These are phyloP conservation scores for Trifolium fragiferum DNA, from an alignment of 306 rosid species.

Conservation along the genomic window DNA sequence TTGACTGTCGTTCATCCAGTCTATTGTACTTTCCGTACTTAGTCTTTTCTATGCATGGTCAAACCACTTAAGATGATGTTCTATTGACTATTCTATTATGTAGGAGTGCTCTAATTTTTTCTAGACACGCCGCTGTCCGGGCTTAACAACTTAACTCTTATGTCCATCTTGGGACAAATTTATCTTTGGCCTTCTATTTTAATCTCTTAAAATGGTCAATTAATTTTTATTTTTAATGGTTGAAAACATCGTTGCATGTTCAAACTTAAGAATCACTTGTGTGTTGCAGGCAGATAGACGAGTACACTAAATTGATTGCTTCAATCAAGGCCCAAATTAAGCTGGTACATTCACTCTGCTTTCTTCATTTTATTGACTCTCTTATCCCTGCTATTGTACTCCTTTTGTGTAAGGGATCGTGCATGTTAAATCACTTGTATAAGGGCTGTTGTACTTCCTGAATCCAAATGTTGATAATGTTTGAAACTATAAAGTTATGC, in stretches of 20 bases:
- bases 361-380: background rate
- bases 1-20: too few relatives aligned
- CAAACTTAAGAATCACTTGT: conserved; percentile 27
- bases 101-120: too few relatives aligned
- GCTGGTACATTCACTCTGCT: conserved; percentile 60
- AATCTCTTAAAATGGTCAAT: background rate
- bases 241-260: conserved; percentile 23
- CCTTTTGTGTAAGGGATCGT: conserved; percentile 13
- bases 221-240: conserved; percentile 28
- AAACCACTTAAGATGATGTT: too few relatives aligned
- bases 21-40: too few relatives aligned
- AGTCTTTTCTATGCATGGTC: too few relatives aligned
- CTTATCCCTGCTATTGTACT: conserved; percentile 6
- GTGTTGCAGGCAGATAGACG: conserved; percentile 79
- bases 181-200: conserved; percentile 18
- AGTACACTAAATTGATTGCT: conserved; percentile 75
- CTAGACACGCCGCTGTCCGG: background rate
- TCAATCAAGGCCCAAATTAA: conserved; percentile 92
- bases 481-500: too few relatives aligned
- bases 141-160: background rate
- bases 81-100: too few relatives aligned
- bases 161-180: conserved; percentile 12
- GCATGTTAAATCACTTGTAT: conserved; percentile 33
- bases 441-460: too few relatives aligned
- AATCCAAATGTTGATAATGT: too few relatives aligned